phyloP scores from a whole-genome alignment of 225 moss, liverwort and hornwort genomes.

The Ulota crispa region DNA sequence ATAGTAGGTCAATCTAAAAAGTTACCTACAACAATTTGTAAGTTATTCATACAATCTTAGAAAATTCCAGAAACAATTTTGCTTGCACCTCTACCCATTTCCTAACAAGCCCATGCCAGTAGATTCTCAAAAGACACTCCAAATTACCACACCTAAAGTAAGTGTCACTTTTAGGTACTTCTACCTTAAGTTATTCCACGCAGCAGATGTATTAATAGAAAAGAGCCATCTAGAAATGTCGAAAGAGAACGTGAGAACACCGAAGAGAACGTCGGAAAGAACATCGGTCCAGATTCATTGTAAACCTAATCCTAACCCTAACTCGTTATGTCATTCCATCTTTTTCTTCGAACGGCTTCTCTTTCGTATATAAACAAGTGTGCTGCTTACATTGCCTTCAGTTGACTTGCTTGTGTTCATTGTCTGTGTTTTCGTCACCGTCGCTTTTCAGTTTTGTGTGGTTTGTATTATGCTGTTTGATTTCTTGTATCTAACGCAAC shows the following conservation, averaged over 20 bases:
- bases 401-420: not conserved
- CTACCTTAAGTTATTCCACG: no score
- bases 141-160: no score
- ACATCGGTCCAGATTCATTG: not conserved
- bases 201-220: no score
- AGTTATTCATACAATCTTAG: no score
- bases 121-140: no score
- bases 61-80: no score
- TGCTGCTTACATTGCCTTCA: rapidly evolving
- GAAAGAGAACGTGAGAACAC: not conserved
- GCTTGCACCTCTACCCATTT: no score
- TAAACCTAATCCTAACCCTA: slow-evolving; percentile 1
- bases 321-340: not conserved
- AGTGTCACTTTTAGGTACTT: no score
- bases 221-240: no score
- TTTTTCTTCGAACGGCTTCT: not conserved
- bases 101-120: no score
- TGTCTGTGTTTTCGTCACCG: rapidly evolving
- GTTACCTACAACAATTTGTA: no score
- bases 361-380: not conserved
- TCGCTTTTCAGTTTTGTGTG: not conserved
- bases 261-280: not conserved
- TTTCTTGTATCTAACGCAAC: not conserved
- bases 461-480: not conserved
- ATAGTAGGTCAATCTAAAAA: no score